These are phyloP conservation scores for Candida sonorensis DNA, from an alignment of 805 yeast species.

Conservation along the genomic window DNA sequence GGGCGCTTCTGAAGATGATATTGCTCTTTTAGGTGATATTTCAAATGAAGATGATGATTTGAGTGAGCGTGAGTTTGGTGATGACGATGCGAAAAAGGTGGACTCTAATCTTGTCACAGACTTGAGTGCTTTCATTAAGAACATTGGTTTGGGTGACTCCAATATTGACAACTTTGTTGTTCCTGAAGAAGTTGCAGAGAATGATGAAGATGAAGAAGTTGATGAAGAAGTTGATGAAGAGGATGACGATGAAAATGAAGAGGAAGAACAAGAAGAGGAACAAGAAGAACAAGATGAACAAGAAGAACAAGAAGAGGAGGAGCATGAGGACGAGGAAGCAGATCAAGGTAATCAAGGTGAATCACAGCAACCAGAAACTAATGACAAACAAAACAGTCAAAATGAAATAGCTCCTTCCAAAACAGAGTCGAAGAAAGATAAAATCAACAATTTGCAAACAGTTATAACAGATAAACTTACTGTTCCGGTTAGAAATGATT, in stretches of 20 bases:
- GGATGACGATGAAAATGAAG: slow-evolving; percentile 20
- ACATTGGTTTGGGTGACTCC: slow-evolving; percentile 51
- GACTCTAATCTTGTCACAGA: slow-evolving; percentile 46
- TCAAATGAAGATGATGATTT: slow-evolving; percentile 39
- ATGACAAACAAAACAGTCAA: slow-evolving; percentile 8
- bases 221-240: slow-evolving; percentile 28
- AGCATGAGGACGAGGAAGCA: slow-evolving; percentile 18
- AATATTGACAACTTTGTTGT: slow-evolving; percentile 32
- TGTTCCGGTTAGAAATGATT: slow-evolving; percentile 59
- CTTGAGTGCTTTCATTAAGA: slow-evolving; percentile 54
- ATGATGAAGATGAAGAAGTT: slow-evolving; percentile 28
- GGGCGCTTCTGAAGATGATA: slow-evolving; percentile 84
- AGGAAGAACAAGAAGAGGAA: slow-evolving; percentile 26
- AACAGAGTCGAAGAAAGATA: slow-evolving; percentile 18
- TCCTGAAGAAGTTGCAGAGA: slow-evolving; percentile 29
- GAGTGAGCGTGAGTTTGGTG: slow-evolving; percentile 47
- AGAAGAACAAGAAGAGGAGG: slow-evolving; percentile 21
- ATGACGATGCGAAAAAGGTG: slow-evolving; percentile 28
- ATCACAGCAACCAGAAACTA: slow-evolving; percentile 9
- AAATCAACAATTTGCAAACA: slow-evolving; percentile 32
- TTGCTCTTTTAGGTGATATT: slow-evolving; percentile 53
- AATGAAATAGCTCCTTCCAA: neutral
- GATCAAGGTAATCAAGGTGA: slow-evolving; percentile 14
- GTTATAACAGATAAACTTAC: slow-evolving; percentile 50
- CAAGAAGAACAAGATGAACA: slow-evolving; percentile 22